Percentiles rank a stretch among this genome's conserved stretches.
Evolutionary conservation across 441 rosid genomes (phyloP).

Genomic region (Viola pubescens): DNA sequence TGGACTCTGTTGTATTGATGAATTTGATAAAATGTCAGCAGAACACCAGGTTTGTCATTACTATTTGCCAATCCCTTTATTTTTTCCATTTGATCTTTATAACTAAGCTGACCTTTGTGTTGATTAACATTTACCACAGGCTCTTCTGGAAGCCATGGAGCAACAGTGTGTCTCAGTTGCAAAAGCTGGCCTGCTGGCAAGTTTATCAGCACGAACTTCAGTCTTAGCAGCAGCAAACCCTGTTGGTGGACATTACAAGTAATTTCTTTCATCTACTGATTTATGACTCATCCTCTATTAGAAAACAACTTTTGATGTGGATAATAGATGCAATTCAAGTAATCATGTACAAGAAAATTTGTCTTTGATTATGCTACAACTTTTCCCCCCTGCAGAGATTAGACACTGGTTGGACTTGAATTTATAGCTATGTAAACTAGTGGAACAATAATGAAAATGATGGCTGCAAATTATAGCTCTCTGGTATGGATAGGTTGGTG

Average conservation of each 20-base stretch:
- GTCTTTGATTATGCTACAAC: background rate
- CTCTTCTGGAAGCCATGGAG: constrained; percentile 99
- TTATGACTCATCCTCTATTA: constrained; percentile 1
- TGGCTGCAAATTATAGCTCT: constrained; percentile 10
- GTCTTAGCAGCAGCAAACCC: constrained; percentile 99
- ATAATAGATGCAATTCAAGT: background rate
- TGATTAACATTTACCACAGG: constrained; percentile 34
- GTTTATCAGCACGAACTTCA: constrained; percentile 94
- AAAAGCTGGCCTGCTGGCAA: constrained; percentile 97
- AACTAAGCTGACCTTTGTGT: constrained; percentile 19
- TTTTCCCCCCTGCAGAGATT: background rate
- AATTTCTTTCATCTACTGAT: constrained; percentile 25
- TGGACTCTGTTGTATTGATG: constrained; percentile 96
- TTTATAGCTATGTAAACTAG: background rate
- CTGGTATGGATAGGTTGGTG: background rate
- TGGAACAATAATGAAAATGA: constrained; percentile 3
- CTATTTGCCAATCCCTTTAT: constrained; percentile 7
- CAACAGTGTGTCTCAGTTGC: constrained; percentile 99
- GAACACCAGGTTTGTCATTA: constrained; percentile 78
- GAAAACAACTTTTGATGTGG: too few species aligned
- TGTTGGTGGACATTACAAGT: constrained; percentile 98
- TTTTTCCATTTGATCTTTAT: constrained; percentile 16
- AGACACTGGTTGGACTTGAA: background rate
- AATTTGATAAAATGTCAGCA: constrained; percentile 97
- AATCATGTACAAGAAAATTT: background rate